phyloP scores from a whole-genome alignment of 331 rosid genomes.

The Pyrus hybrid region DNA sequence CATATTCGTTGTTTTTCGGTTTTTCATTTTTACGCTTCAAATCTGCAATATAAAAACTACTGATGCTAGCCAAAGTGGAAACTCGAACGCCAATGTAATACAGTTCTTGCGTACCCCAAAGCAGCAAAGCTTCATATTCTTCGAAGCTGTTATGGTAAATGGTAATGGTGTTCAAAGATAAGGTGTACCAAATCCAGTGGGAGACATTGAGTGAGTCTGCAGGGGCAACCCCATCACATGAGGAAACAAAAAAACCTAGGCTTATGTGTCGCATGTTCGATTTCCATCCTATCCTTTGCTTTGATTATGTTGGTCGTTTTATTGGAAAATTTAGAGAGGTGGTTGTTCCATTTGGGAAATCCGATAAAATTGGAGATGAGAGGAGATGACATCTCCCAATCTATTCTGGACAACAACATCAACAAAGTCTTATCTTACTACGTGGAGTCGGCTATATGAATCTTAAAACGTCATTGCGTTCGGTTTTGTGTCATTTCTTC shows the following conservation, averaged over 20 bases:
- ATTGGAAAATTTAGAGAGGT: neutral
- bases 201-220: neutral
- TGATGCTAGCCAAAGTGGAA: neutral
- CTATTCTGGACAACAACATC: neutral
- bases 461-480: too few relatives aligned
- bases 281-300: neutral
- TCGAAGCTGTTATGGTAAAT: neutral
- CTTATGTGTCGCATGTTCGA: neutral
- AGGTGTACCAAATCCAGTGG: neutral
- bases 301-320: neutral
- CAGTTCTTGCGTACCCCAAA: neutral
- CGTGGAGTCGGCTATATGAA: neutral
- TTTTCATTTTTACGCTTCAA: neutral
- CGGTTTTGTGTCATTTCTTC: too few relatives aligned
- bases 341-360: neutral
- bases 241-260: neutral
- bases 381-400: neutral
- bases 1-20: neutral
- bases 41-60: neutral
- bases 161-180: neutral
- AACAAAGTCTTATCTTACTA: too few relatives aligned
- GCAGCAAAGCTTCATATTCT: neutral
- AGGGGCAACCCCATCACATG: neutral
- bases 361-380: neutral
- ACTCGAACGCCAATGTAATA: neutral